A percentile compares a stretch with the other conserved stretches of the same genome.
Evolutionary conservation across 805 yeast species (phyloP).

Genomic region (Candida saitoana): DNA sequence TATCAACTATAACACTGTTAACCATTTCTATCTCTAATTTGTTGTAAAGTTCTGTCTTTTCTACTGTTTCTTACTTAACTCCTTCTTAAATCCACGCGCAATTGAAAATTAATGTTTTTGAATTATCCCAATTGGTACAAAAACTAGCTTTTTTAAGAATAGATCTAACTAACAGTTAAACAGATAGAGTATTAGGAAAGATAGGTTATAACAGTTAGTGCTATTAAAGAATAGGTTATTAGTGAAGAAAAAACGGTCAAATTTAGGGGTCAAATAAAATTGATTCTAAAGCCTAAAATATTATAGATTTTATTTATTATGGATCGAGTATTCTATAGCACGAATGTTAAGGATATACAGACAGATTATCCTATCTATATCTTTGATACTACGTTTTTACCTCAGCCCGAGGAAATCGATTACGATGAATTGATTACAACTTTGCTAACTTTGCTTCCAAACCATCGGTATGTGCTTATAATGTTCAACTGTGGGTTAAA

Average conservation of each 20-base stretch:
- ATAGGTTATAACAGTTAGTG: too few relatives aligned
- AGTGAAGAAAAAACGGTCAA: neutral
- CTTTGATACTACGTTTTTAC: conserved; percentile 78
- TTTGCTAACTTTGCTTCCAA: conserved; percentile 56
- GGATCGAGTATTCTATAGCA: conserved; percentile 51
- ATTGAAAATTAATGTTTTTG: neutral
- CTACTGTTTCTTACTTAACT: too few relatives aligned
- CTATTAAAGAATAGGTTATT: too few relatives aligned
- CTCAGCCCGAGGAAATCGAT: conserved; percentile 46
- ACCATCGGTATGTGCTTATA: conserved; percentile 58
- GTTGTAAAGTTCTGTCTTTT: too few relatives aligned
- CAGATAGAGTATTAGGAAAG: too few relatives aligned
- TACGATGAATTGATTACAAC: conserved; percentile 54
- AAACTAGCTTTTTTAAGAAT: neutral
- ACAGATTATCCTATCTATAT: conserved; percentile 70
- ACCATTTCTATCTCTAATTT: too few relatives aligned
- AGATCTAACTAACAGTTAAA: too few relatives aligned
- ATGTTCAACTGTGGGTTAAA: conserved; percentile 81
- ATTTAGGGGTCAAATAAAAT: too few relatives aligned
- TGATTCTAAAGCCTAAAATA: too few relatives aligned
- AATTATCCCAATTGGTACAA: neutral
- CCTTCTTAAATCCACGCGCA: too few relatives aligned
- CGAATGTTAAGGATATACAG: conserved; percentile 62
- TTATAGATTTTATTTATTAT: too few relatives aligned
- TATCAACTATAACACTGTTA: too few relatives aligned